A percentile compares a stretch with the other conserved stretches of the same genome.
phyloP scores from a whole-genome alignment of 2,329 filamentous ascomycete genomes.

The Tolypocladium ophioglossoides region DNA sequence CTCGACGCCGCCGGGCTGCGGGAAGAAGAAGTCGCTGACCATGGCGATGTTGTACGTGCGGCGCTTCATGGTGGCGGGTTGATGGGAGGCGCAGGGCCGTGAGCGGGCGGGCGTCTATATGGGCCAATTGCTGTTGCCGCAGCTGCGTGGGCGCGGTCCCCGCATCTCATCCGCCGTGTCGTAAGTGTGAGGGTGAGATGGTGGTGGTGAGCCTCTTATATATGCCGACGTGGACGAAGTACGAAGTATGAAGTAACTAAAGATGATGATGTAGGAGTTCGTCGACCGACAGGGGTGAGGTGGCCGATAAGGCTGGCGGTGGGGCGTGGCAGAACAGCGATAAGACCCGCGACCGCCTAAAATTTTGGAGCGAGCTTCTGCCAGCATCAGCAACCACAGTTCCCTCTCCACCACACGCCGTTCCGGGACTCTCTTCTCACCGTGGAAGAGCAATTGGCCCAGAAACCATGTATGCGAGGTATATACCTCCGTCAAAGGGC shows the following conservation, averaged over 20 bases:
- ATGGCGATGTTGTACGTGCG: conserved; percentile 66
- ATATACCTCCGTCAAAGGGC: conserved; percentile 25
- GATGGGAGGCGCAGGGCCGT: conserved; percentile 3
- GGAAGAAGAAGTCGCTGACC: conserved; percentile 99
- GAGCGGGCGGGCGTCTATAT: background rate
- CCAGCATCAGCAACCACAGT: background rate
- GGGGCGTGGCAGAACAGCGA: conserved; percentile 23
- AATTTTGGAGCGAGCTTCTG: conserved; percentile 17
- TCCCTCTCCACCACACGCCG: background rate
- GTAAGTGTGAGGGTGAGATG: background rate
- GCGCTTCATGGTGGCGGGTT: conserved; percentile 33
- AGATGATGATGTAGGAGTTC: background rate
- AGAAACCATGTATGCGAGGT: conserved; percentile 30
- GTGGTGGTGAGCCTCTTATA: background rate
- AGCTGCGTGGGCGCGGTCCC: background rate
- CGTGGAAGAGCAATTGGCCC: conserved; percentile 8
- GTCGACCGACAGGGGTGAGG: background rate
- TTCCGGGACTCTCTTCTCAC: conserved; percentile 3
- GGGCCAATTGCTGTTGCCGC: background rate
- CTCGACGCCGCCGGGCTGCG: conserved; percentile 91
- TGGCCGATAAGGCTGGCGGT: conserved; percentile 24
- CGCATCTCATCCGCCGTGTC: background rate
- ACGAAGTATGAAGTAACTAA: too few species aligned
- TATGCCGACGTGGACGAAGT: background rate
- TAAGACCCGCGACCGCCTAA: conserved; percentile 21